phyloP scores from a whole-genome alignment of 495 filamentous ascomycete genomes.

The Ramalina intermedia region DNA sequence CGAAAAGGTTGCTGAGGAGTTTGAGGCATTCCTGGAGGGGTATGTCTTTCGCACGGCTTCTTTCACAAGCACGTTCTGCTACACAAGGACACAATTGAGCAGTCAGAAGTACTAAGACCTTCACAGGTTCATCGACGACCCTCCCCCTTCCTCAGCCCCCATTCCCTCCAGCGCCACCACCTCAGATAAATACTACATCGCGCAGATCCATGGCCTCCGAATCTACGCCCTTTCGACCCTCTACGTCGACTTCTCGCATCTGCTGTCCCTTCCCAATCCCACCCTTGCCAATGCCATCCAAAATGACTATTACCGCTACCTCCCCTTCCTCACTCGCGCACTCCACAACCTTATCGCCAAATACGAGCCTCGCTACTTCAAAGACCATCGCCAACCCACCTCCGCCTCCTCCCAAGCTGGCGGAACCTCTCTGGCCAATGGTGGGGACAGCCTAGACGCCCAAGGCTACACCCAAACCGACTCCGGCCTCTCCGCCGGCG shows the following conservation, averaged over 20 bases:
- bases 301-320: conserved; percentile 85
- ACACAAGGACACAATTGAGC: too few relatives aligned
- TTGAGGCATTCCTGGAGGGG: conserved; percentile 80
- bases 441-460: conserved; percentile 44
- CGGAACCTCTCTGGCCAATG: too few relatives aligned
- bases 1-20: conserved; percentile 68
- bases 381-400: conserved; percentile 69
- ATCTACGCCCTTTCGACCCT: conserved; percentile 83
- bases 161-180: conserved; percentile 52
- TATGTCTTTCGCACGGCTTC: conserved; percentile 21
- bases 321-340: conserved; percentile 79
- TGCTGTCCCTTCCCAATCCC: conserved; percentile 54
- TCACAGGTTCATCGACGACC: conserved; percentile 60
- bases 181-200: conserved; percentile 90
- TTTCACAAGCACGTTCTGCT: too few relatives aligned
- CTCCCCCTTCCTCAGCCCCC: conserved; percentile 54
- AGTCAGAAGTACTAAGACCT: not conserved
- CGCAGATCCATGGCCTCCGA: conserved; percentile 81
- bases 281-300: conserved; percentile 71
- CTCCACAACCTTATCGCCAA: conserved; percentile 89
- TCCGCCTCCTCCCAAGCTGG: conserved; percentile 44
- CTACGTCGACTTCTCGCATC: conserved; percentile 90
- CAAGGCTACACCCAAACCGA: conserved; percentile 54
- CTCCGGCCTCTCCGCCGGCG: conserved; percentile 23
- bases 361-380: conserved; percentile 86